Evolutionary conservation across 2,329 filamentous ascomycete species (phyloP), one percentile per base, ranked within the genome.

Genomic region (Colletotrichum horii): DNA sequence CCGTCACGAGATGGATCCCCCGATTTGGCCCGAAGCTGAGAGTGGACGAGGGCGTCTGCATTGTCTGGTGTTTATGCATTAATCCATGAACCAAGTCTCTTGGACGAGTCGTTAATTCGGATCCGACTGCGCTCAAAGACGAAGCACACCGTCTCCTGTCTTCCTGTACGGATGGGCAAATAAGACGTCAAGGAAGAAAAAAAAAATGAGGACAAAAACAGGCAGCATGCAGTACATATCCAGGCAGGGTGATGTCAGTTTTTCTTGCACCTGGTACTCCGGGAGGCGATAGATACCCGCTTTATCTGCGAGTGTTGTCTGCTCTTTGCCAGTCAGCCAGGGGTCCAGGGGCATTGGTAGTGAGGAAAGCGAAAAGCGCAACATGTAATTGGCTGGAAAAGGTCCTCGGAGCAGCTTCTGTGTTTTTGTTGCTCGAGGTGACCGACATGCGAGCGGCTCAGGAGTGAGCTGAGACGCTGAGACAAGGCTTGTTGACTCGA

Each of bases 271-370:
- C 43, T 52, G 36, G 38, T 64, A 56, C 24, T 16, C 8, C 55
- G 11, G 67, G 15, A 26, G 30, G 32, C 36, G 12, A 48, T 32
- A n/a, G 26, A 32, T 68, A 62, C 52, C 73, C 69, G 34, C 70
- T 75, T 75, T 75, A 67, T 56, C 69, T 75, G 69, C 62, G 43
- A 75, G 72, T 75, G 72, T 43, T 75, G 62, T 48, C n/a, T 72
- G 34, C 52, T 36, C n/a, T 48, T n/a, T 26, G n/a, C 69, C 73
- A 58, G 68, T 66, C 30, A 24, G 48, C 15, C 73, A 73, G 70
- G 73, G 66, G 62, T 67, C 62, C 69, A 69, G 55, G 64, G 65
- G 66, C n/a, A 28, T 28, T 43, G 55, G 65, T 69, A 30, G 70
- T 55, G 43, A 72, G n/a, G 55, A 12, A 38, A 19, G 24, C 34